Evolutionary conservation across 2,329 filamentous ascomycete species (phyloP).

Genomic region (Fusarium mexicanum): DNA sequence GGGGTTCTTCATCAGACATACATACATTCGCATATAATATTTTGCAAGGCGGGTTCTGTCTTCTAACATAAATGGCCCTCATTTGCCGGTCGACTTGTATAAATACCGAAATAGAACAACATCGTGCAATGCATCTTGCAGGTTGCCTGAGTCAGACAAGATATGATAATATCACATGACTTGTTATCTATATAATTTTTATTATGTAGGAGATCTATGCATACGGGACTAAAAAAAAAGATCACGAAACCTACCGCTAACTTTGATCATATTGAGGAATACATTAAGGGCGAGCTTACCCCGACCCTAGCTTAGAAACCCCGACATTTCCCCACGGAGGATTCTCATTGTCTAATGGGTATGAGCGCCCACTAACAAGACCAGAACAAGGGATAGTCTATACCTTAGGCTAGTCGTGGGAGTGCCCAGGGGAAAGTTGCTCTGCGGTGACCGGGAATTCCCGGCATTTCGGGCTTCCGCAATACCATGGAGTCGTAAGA

Average conservation of each 20-base stretch:
- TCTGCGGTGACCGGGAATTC: slow-evolving; percentile 23
- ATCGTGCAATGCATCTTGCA: slow-evolving; percentile 9
- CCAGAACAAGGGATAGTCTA: slow-evolving; percentile 13
- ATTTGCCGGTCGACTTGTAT: background rate
- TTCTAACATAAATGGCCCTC: background rate
- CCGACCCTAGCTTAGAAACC: slow-evolving; percentile 30
- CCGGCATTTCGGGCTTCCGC: slow-evolving; percentile 14
- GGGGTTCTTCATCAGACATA: background rate
- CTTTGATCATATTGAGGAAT: background rate
- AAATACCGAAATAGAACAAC: background rate
- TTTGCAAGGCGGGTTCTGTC: no score
- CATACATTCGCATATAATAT: background rate
- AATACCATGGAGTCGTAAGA: background rate
- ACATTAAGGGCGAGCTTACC: slow-evolving; percentile 21
- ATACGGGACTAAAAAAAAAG: background rate
- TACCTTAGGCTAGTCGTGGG: background rate
- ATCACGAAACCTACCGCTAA: background rate
- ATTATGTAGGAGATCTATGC: slow-evolving; percentile 3
- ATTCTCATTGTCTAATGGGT: background rate
- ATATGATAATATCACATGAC: background rate
- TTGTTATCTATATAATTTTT: no score
- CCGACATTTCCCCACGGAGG: slow-evolving; percentile 38
- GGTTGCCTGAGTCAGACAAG: background rate
- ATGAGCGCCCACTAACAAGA: slow-evolving; percentile 7
- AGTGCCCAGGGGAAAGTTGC: slow-evolving; percentile 12